Conservation (phyloP, 2,329 filamentous ascomycete genomes). For the Phyllosticta citriasiana region DNA sequence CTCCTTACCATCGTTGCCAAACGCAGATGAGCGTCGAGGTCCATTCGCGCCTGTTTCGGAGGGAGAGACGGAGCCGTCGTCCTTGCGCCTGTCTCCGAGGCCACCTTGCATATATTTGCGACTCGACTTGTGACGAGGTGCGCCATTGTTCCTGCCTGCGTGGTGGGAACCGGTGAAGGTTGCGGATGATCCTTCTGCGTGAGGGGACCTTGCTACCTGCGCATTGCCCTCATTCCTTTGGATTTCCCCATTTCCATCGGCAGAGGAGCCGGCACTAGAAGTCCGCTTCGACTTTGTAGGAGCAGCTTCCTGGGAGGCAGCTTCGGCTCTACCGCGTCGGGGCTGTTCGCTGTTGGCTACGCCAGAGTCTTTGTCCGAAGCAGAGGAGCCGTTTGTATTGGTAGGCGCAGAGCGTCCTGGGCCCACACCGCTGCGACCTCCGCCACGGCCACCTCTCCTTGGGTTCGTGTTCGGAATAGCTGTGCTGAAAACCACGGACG, state of each 20-base stretch:
- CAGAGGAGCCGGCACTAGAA: slow-evolving; percentile 22
- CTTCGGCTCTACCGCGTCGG: slow-evolving; percentile 24
- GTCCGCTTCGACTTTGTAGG: slow-evolving; percentile 25
- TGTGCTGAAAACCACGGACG: slow-evolving; percentile 78
- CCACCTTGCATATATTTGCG: slow-evolving; percentile 4
- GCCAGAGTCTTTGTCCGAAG: slow-evolving; percentile 27
- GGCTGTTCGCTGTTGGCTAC: slow-evolving; percentile 20
- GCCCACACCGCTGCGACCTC: slow-evolving; percentile 47
- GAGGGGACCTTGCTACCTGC: slow-evolving; percentile 5
- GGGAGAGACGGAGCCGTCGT: slow-evolving; percentile 7
- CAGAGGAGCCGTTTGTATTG: slow-evolving; percentile 24
- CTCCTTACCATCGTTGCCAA: not conserved
- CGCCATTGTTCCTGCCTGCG: not conserved
- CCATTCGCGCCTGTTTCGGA: slow-evolving; percentile 11
- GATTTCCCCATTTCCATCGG: slow-evolving; percentile 16
- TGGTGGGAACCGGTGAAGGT: not conserved
- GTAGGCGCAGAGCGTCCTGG: slow-evolving; percentile 30
- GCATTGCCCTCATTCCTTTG: slow-evolving; percentile 14
- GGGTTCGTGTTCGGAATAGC: slow-evolving; percentile 50
- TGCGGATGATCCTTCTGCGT: not conserved
- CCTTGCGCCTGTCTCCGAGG: slow-evolving; percentile 5
- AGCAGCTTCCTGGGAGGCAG: slow-evolving; percentile 19
- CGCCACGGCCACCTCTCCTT: slow-evolving; percentile 34
- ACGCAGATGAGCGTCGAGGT: slow-evolving; percentile 22
- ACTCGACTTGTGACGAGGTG: slow-evolving; percentile 4